Evolutionary conservation across 1,284 basidiomycete genomes (phyloP).

Genomic region (Tilletia setariae): DNA sequence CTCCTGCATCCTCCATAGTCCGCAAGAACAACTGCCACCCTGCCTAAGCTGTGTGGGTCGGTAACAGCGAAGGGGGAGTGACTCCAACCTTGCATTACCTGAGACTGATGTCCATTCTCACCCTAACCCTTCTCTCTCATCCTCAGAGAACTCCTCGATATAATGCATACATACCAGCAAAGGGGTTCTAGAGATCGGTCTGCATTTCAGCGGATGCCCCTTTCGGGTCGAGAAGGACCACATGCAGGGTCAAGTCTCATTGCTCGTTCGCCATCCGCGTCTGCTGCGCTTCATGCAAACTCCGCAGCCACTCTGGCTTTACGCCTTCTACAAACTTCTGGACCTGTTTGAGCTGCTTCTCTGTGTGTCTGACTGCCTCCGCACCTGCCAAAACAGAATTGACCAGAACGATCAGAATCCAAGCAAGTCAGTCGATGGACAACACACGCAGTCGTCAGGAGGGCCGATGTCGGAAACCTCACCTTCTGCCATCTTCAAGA

Average conservation of each 20-base stretch:
- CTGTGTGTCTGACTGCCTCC: neutral
- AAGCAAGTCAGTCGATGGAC: neutral
- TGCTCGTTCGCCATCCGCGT: neutral
- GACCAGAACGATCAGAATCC: neutral
- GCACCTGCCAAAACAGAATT: neutral
- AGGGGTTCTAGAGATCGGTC: too few relatives aligned
- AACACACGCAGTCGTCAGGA: too few relatives aligned
- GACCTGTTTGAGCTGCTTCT: neutral
- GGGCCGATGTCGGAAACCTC: neutral
- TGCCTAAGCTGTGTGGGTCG: constrained; percentile 65
- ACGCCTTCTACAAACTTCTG: neutral
- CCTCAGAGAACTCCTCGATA: too few relatives aligned
- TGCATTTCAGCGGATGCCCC: too few relatives aligned
- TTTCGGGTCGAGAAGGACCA: too few relatives aligned
- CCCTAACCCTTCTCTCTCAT: too few relatives aligned
- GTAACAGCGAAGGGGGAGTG: constrained; percentile 57
- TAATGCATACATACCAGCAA: too few relatives aligned
- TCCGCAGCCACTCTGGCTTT: constrained; percentile 8
- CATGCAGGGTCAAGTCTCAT: neutral
- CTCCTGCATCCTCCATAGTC: neutral
- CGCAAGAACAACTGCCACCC: constrained; percentile 60
- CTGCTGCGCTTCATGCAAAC: neutral
- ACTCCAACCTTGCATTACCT: too few relatives aligned
- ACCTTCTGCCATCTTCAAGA: constrained; percentile 5
- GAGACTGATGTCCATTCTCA: too few relatives aligned